Conservation (phyloP, 1,284 basidiomycete genomes). For the Thelephora terrestris region DNA sequence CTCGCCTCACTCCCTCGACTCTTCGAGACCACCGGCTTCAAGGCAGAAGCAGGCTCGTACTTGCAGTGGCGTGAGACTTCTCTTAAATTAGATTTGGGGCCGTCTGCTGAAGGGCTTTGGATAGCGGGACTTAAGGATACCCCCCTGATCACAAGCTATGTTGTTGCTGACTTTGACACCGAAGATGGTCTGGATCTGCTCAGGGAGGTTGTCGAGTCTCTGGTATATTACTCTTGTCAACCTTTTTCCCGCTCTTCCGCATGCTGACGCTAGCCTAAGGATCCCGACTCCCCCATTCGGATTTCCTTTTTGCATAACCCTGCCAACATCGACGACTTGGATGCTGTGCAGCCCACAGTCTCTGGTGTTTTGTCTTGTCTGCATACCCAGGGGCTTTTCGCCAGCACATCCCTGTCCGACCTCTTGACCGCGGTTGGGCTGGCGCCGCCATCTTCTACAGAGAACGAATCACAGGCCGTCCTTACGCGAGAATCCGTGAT, state of each 20-base stretch:
- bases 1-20: constrained; percentile 45
- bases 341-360: constrained; percentile 9
- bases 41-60: constrained; percentile 33
- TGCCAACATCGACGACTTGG: constrained; percentile 8
- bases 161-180: constrained; percentile 76
- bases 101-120: neutral
- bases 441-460: constrained; percentile 2
- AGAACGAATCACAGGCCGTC: constrained; percentile 25
- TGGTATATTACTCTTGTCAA: constrained; percentile 35
- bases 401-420: constrained; percentile 25
- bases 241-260: constrained; percentile 3
- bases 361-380: constrained; percentile 41
- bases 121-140: constrained; percentile 28
- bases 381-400: constrained; percentile 27
- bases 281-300: constrained; percentile 33
- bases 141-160: constrained; percentile 42
- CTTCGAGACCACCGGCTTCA: constrained; percentile 31
- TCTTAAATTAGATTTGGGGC: neutral
- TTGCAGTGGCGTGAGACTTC: constrained; percentile 48
- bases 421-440: constrained; percentile 32
- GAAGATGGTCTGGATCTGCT: constrained; percentile 45
- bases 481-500: constrained; percentile 27
- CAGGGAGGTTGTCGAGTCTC: constrained; percentile 51
- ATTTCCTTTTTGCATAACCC: constrained; percentile 63
- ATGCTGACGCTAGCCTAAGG: constrained; percentile 22